Conservation (phyloP, 768 basidiomycete species). For the Leccinum aurantiacum region DNA sequence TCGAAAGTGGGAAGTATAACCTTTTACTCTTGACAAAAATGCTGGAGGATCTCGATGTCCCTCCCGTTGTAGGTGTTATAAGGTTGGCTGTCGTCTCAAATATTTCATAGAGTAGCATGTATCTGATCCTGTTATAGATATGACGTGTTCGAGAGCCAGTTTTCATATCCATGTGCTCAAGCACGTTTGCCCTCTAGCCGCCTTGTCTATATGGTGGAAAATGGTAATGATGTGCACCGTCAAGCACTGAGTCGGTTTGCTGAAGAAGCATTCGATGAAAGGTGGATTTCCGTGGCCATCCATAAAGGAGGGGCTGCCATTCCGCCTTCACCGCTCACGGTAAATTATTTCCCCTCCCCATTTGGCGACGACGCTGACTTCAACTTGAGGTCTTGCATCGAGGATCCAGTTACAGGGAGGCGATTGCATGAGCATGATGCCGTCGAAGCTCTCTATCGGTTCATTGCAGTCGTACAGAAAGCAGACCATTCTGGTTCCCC, state of each 20-base stretch:
- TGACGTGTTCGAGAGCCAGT: conserved; percentile 52
- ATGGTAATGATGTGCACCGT: conserved; percentile 54
- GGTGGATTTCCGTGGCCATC: conserved; percentile 51
- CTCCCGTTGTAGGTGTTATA: conserved; percentile 57
- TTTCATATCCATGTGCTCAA: conserved; percentile 52
- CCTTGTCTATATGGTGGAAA: conserved; percentile 63
- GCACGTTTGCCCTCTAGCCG: conserved; percentile 48
- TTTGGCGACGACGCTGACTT: conserved; percentile 44
- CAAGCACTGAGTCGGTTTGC: conserved; percentile 48
- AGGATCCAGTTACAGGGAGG: conserved; percentile 63
- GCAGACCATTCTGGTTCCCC: conserved; percentile 8
- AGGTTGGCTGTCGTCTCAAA: conserved; percentile 41
- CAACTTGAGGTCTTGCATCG: conserved; percentile 38
- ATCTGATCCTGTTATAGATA: conserved; percentile 35
- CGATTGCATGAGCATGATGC: conserved; percentile 62
- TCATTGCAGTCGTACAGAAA: conserved; percentile 34
- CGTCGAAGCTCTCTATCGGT: conserved; percentile 53
- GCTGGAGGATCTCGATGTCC: conserved; percentile 59
- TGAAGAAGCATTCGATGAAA: conserved; percentile 40
- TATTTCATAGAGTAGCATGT: conserved; percentile 1
- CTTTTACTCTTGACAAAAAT: conserved; percentile 61
- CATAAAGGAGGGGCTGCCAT: conserved; percentile 34
- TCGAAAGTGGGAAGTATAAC: conserved; percentile 58
- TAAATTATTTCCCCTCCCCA: conserved; percentile 42
- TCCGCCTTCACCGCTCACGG: conserved; percentile 46